phyloP scores from a whole-genome alignment of 2,329 filamentous ascomycete species.

The Macrophomina phaseolina region DNA sequence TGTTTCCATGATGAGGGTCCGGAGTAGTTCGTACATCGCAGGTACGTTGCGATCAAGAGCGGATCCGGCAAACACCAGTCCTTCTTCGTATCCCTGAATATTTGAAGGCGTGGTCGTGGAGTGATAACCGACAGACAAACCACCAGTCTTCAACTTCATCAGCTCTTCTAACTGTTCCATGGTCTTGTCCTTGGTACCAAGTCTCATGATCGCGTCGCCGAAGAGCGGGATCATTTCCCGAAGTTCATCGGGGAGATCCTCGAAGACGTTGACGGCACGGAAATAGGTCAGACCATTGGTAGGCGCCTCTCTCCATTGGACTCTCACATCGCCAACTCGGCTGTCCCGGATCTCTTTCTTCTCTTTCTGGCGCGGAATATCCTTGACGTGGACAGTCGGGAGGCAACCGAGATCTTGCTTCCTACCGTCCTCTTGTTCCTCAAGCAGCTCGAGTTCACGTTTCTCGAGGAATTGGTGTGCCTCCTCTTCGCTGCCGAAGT shows the following conservation, averaged over 20 bases:
- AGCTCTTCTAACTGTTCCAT: slow-evolving; percentile 96
- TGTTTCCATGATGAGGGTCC: slow-evolving; percentile 81
- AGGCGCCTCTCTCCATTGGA: slow-evolving; percentile 90
- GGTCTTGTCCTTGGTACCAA: slow-evolving; percentile 83
- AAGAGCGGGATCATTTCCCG: slow-evolving; percentile 87
- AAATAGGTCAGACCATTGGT: slow-evolving; percentile 98
- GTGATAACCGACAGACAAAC: slow-evolving; percentile 83
- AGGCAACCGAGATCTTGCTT: slow-evolving; percentile 85
- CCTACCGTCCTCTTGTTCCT: slow-evolving; percentile 82
- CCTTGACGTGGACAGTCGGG: slow-evolving; percentile 84
- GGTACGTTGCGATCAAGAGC: slow-evolving; percentile 89
- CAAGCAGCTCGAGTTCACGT: slow-evolving; percentile 79
- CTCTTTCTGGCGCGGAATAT: slow-evolving; percentile 83
- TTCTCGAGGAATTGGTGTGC: slow-evolving; percentile 75
- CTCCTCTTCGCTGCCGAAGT: slow-evolving; percentile 72
- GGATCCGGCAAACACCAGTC: slow-evolving; percentile 82
- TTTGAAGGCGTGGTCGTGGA: slow-evolving; percentile 78
- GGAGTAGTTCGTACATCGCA: slow-evolving; percentile 86
- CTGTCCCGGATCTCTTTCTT: slow-evolving; percentile 69
- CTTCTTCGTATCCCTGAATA: slow-evolving; percentile 75
- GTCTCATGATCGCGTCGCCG: slow-evolving; percentile 87
- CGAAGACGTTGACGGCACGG: slow-evolving; percentile 80
- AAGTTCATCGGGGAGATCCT: slow-evolving; percentile 82
- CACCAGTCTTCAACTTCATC: slow-evolving; percentile 95
- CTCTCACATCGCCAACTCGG: slow-evolving; percentile 66